phyloP scores from a whole-genome alignment of 768 basidiomycete genomes.

The Atractiella rhizophila region DNA sequence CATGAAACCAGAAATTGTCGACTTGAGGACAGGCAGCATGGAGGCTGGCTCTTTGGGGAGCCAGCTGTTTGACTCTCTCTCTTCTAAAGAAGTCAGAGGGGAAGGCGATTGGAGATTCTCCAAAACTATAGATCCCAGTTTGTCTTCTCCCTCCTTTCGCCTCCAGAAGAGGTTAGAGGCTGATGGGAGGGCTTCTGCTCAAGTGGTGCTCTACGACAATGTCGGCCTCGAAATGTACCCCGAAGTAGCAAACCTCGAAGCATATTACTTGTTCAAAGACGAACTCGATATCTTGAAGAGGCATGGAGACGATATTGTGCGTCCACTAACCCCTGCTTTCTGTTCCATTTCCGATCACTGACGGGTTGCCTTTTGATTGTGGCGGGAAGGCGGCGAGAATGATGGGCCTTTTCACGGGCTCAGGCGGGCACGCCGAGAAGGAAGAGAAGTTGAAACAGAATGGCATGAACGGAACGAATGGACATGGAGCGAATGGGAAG shows the following conservation, averaged over 20 bases:
- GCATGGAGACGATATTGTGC: conserved; percentile 48
- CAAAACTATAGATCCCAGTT: too few relatives aligned
- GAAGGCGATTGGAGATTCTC: too few relatives aligned
- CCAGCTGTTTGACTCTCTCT: too few relatives aligned
- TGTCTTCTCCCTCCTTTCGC: too few relatives aligned
- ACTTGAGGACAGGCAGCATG: too few relatives aligned
- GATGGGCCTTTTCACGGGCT: conserved; percentile 8
- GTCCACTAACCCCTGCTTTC: conserved; percentile 45
- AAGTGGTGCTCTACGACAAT: conserved; percentile 60
- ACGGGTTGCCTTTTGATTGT: not conserved
- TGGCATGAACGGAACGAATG: not conserved
- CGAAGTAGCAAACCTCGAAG: conserved; percentile 50
- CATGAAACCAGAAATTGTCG: too few relatives aligned
- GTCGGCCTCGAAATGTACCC: conserved; percentile 65
- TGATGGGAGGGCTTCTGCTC: too few relatives aligned
- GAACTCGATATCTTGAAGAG: conserved; percentile 62
- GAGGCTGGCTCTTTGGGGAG: too few relatives aligned
- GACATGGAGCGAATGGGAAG: not conserved
- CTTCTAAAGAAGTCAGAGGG: too few relatives aligned
- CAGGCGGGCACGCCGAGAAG: not conserved
- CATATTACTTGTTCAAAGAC: conserved; percentile 66
- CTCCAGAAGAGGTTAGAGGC: too few relatives aligned
- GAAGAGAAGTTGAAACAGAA: not conserved
- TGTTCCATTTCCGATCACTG: conserved; percentile 5
- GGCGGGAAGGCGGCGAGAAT: not conserved